A percentile compares a stretch with the other conserved stretches of the same genome.
These are phyloP conservation scores for Arachnomyces sp. DNA, from an alignment of 2,329 filamentous ascomycete genomes.

Conservation along the genomic window DNA sequence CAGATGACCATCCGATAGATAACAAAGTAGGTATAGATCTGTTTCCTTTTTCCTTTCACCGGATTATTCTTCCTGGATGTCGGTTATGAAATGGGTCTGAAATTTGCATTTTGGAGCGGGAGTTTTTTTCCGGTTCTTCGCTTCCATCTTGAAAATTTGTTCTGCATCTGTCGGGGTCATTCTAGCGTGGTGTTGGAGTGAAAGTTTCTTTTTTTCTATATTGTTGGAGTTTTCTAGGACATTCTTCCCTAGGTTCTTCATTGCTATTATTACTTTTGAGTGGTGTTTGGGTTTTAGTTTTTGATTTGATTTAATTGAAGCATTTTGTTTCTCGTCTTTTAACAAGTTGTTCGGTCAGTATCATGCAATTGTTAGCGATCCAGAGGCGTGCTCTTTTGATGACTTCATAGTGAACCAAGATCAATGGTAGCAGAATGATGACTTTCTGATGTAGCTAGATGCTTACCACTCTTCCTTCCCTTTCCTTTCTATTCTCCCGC, in stretches of 20 bases:
- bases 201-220: too few relatives aligned
- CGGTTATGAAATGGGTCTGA: constrained; percentile 1
- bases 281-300: not conserved
- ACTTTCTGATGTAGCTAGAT: not conserved
- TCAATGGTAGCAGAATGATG: not conserved
- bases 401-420: not conserved
- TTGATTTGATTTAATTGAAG: not conserved
- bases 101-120: not conserved
- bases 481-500: not conserved
- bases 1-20: constrained; percentile 84
- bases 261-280: not conserved
- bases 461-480: not conserved
- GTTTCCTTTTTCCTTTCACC: constrained; percentile 2
- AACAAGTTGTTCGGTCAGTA: not conserved
- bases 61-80: not conserved
- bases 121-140: not conserved
- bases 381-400: not conserved
- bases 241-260: too few relatives aligned
- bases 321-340: not conserved
- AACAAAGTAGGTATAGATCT: constrained; percentile 2
- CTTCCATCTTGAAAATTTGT: not conserved
- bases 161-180: too few relatives aligned
- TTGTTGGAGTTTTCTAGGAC: too few relatives aligned
- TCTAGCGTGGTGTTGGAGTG: too few relatives aligned
- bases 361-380: not conserved